These are phyloP conservation scores for Corylus americana DNA, from an alignment of 306 rosid genomes.

Conservation along the genomic window DNA sequence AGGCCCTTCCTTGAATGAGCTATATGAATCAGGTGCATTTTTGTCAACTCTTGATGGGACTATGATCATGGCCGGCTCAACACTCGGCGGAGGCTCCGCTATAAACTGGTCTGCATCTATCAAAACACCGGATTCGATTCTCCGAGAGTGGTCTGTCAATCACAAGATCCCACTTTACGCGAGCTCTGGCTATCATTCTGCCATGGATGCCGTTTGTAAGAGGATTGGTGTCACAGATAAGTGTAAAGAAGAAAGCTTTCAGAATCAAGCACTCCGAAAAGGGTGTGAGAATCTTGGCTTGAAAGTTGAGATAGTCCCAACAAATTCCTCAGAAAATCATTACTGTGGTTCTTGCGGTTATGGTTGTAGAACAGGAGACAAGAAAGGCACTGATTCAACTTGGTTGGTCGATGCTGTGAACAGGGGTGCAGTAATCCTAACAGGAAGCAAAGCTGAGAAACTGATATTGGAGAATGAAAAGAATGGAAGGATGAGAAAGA, in stretches of 20 bases:
- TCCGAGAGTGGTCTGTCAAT: conserved; percentile 71
- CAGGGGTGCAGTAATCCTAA: conserved; percentile 75
- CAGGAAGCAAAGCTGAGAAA: conserved; percentile 80
- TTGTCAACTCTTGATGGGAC: conserved; percentile 66
- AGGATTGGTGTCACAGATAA: conserved; percentile 68
- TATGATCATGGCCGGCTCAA: conserved; percentile 82
- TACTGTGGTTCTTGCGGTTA: conserved; percentile 78
- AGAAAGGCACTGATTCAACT: conserved; percentile 71
- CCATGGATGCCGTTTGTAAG: conserved; percentile 74
- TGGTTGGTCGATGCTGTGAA: conserved; percentile 85
- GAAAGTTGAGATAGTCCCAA: conserved; percentile 64
- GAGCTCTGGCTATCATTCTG: conserved; percentile 59
- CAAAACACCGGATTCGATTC: conserved; percentile 70
- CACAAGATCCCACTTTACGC: conserved; percentile 60
- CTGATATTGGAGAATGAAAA: conserved; percentile 44
- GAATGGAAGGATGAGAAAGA: conserved; percentile 42
- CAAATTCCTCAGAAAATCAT: conserved; percentile 68
- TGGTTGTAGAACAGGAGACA: conserved; percentile 80
- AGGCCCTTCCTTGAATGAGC: conserved; percentile 74
- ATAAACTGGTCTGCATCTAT: conserved; percentile 93
- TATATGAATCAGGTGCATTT: conserved; percentile 69
- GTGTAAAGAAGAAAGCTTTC: conserved; percentile 58
- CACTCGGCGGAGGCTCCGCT: conserved; percentile 97
- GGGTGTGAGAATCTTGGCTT: conserved; percentile 79
- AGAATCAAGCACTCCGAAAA: conserved; percentile 64